phyloP scores from a whole-genome alignment of 768 basidiomycete species.

The Saitozyma sp. region DNA sequence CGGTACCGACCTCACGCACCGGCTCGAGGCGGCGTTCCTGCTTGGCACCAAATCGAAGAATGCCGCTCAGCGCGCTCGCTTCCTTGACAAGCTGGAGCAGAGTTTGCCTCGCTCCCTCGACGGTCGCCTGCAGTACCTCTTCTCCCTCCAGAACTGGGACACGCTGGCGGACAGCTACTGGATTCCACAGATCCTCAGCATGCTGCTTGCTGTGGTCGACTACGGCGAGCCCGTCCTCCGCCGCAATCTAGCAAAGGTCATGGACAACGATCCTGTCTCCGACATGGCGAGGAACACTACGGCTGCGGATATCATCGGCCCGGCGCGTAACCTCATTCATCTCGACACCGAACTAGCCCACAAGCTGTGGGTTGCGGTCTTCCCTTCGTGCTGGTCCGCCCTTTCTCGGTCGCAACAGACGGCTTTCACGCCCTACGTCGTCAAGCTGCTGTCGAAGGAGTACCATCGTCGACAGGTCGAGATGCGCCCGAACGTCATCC shows the following conservation, averaged over 20 bases:
- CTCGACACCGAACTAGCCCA: conserved; percentile 76
- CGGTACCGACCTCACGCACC: conserved; percentile 87
- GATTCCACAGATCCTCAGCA: conserved; percentile 86
- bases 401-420: conserved; percentile 82
- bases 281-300: conserved; percentile 21
- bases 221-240: conserved; percentile 43
- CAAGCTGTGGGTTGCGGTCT: conserved; percentile 81
- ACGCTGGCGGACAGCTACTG: conserved; percentile 87
- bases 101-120: conserved; percentile 81
- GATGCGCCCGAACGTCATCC: conserved; percentile 84
- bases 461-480: conserved; percentile 88
- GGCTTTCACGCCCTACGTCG: conserved; percentile 84
- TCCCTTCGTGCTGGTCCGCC: conserved; percentile 80
- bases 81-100: conserved; percentile 84
- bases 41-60: conserved; percentile 86
- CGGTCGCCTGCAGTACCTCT: conserved; percentile 79
- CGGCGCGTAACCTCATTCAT: conserved; percentile 79
- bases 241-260: conserved; percentile 10
- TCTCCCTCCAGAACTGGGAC: conserved; percentile 95
- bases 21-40: conserved; percentile 89
- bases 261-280: conserved; percentile 28
- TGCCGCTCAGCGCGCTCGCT: conserved; percentile 71
- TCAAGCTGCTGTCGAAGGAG: conserved; percentile 85
- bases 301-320: conserved; percentile 63
- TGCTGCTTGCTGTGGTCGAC: conserved; percentile 74